Evolutionary conservation across 2,329 filamentous ascomycete genomes (phyloP).

Genomic region (Trichophyton schoenleinii): DNA sequence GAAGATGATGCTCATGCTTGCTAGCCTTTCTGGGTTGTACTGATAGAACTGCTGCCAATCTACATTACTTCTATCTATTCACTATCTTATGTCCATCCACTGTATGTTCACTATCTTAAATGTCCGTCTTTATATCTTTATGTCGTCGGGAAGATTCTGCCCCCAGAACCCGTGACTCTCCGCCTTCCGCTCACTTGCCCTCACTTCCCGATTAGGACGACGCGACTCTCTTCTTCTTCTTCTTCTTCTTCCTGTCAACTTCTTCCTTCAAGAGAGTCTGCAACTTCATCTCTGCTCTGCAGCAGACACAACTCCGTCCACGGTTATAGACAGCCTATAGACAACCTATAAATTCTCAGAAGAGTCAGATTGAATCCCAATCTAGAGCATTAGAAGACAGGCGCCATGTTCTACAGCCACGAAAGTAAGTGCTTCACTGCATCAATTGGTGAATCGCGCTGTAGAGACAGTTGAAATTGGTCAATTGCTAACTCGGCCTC

Average conservation of each 20-base stretch:
- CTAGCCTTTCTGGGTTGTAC: background rate
- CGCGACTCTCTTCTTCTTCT: background rate
- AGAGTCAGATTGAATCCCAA: background rate
- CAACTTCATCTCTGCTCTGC: background rate
- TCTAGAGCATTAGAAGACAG: background rate
- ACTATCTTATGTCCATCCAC: background rate
- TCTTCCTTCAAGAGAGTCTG: background rate
- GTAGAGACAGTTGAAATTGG: background rate
- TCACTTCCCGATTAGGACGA: slow-evolving; percentile 4
- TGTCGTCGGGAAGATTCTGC: background rate
- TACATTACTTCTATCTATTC: background rate
- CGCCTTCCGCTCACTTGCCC: slow-evolving; percentile 1
- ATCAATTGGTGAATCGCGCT: background rate
- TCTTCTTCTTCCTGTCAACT: background rate
- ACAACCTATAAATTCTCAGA: background rate
- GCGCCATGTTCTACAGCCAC: slow-evolving; percentile 83
- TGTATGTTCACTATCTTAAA: background rate
- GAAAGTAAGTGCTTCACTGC: slow-evolving; percentile 52
- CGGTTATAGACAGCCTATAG: background rate
- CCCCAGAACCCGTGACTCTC: background rate
- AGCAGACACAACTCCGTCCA: no score
- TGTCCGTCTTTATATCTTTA: background rate
- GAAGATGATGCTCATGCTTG: background rate
- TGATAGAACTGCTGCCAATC: background rate
- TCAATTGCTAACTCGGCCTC: background rate